These are phyloP conservation scores for Datura wrightii DNA, from an alignment of 257 asterid species.

Conservation along the genomic window DNA sequence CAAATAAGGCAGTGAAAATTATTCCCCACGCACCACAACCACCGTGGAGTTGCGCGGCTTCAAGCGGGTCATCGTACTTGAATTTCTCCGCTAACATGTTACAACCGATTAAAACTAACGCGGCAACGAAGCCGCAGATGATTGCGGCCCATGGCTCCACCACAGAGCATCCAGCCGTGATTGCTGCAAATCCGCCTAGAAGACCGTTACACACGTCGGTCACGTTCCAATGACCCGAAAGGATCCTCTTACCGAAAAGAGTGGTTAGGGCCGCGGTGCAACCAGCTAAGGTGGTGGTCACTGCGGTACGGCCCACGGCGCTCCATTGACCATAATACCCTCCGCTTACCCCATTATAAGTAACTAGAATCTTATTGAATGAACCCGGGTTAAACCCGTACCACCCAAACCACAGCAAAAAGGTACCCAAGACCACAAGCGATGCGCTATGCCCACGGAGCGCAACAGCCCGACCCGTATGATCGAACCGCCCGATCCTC, in stretches of 20 bases:
- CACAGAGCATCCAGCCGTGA: conserved; percentile 88
- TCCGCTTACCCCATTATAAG: conserved; percentile 53
- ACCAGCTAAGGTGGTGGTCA: conserved; percentile 86
- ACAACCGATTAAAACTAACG: conserved; percentile 77
- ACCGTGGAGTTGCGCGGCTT: conserved; percentile 94
- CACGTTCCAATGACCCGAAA: conserved; percentile 93
- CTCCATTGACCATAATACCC: conserved; percentile 88
- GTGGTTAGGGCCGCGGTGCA: conserved; percentile 94
- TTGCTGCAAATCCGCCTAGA: conserved; percentile 90
- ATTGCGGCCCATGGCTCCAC: conserved; percentile 98
- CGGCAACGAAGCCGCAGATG: conserved; percentile 85
- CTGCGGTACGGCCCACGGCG: conserved; percentile 93
- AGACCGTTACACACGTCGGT: conserved; percentile 91
- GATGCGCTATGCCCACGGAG: conserved; percentile 85
- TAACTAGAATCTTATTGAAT: conserved; percentile 52
- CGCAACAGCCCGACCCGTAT: conserved; percentile 66
- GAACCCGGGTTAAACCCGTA: conserved; percentile 96
- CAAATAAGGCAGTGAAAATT: conserved; percentile 78
- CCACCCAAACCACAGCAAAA: conserved; percentile 89
- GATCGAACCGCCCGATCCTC: conserved; percentile 82
- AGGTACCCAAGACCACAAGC: conserved; percentile 73
- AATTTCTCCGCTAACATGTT: conserved; percentile 69
- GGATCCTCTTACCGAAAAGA: conserved; percentile 64
- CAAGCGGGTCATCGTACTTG: conserved; percentile 79
- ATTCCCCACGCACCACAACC: conserved; percentile 95